phyloP scores from a whole-genome alignment of 2,329 filamentous ascomycete genomes.

The Ambrosiella cleistominuta region DNA sequence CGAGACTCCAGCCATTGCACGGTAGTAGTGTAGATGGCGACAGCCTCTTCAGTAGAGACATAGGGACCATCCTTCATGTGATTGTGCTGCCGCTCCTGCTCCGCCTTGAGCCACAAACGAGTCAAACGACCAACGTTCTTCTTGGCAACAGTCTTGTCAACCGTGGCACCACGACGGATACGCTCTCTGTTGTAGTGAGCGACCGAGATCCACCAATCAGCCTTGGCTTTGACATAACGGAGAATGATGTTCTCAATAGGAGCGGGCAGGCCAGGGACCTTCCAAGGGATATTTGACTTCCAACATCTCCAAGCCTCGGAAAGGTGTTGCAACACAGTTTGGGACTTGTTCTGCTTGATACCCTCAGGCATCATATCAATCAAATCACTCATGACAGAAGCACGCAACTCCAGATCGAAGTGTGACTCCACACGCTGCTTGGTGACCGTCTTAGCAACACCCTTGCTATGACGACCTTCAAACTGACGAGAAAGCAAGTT shows the following conservation, averaged over 20 bases:
- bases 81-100: constrained; percentile 97
- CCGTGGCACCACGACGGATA: constrained; percentile 86
- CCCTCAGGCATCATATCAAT: constrained; percentile 99
- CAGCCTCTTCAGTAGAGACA: constrained; percentile 93
- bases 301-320: constrained; percentile 98
- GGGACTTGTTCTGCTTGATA: constrained; percentile 98
- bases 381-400: constrained; percentile 94
- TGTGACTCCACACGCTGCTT: constrained; percentile 98
- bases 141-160: constrained; percentile 98
- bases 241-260: constrained; percentile 98
- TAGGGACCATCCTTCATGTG: constrained; percentile 99
- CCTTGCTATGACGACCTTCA: constrained; percentile 95
- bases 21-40: constrained; percentile 96
- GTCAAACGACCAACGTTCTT: constrained; percentile 95
- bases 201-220: constrained; percentile 99
- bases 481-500: constrained; percentile 95
- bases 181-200: constrained; percentile 97
- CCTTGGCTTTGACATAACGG: constrained; percentile 96
- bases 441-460: constrained; percentile 95
- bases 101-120: constrained; percentile 89
- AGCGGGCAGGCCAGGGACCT: constrained; percentile 87
- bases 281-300: constrained; percentile 99
- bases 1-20: constrained; percentile 97
- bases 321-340: constrained; percentile 89
- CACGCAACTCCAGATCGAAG: constrained; percentile 90